Evolutionary conservation across 441 rosid species (phyloP).

Genomic region (Pelargonium cotyledonis): DNA sequence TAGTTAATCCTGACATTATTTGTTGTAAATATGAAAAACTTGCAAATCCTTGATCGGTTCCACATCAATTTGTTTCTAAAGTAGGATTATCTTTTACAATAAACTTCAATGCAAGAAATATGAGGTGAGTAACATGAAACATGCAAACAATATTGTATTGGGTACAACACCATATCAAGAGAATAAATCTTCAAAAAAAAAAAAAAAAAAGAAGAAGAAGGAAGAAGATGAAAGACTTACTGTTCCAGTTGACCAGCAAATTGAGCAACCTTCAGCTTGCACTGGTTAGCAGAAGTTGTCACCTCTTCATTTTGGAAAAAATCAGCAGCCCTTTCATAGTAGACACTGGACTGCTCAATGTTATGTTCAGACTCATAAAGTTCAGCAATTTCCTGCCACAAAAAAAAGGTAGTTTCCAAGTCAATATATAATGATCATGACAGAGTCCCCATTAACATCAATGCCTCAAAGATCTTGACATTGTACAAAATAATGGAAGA

Average conservation of each 20-base stretch:
- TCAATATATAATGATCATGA: not conserved
- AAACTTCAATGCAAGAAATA: too few relatives aligned
- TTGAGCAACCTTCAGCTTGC: slow-evolving; percentile 95
- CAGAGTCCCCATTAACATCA: too few relatives aligned
- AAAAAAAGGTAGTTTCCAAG: not conserved
- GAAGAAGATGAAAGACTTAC: slow-evolving; percentile 48
- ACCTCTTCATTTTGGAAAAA: slow-evolving; percentile 88
- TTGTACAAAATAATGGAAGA: not conserved
- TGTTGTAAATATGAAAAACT: too few relatives aligned
- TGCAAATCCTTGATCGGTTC: not conserved
- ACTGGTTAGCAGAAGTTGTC: slow-evolving; percentile 89
- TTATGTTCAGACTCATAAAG: slow-evolving; percentile 68
- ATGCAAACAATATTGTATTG: slow-evolving; percentile 4
- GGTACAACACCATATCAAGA: too few relatives aligned
- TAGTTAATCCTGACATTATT: too few relatives aligned
- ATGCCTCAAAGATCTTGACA: not conserved
- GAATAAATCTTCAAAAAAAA: too few relatives aligned
- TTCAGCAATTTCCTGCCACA: slow-evolving; percentile 83
- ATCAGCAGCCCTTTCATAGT: slow-evolving; percentile 88
- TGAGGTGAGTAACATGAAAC: slow-evolving; percentile 7
- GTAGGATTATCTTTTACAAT: not conserved
- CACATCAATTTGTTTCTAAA: not conserved
- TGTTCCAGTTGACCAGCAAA: slow-evolving; percentile 80
- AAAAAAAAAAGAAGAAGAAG: too few relatives aligned
- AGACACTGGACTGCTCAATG: slow-evolving; percentile 62